Conservation (phyloP, 2,329 filamentous ascomycete genomes). For the Chrysoporthe puriensis region DNA sequence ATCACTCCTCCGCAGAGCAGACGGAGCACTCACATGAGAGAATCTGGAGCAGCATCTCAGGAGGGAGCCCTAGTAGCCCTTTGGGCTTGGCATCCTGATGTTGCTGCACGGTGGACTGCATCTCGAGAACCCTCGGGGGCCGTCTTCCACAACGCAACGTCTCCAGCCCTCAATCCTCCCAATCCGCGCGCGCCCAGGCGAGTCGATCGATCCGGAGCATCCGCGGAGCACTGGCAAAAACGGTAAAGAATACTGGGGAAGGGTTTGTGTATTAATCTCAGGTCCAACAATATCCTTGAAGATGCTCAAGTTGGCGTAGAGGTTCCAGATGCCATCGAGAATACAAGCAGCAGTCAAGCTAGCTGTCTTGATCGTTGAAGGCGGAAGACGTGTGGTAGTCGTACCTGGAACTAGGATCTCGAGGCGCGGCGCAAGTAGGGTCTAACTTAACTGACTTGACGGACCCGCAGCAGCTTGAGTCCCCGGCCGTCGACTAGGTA, state of each 20-base stretch:
- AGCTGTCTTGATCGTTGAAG: no score
- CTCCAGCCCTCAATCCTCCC: not conserved
- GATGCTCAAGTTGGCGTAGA: not conserved
- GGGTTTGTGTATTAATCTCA: not conserved
- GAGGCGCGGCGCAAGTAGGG: no score
- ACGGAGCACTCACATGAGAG: constrained; percentile 56
- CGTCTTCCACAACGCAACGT: not conserved
- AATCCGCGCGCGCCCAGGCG: not conserved
- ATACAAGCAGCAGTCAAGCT: no score
- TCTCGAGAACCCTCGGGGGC: constrained; percentile 6
- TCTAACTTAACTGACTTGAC: no score
- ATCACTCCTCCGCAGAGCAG: not conserved
- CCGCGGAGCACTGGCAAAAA: not conserved
- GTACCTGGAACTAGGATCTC: not conserved
- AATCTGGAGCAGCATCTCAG: constrained; percentile 67
- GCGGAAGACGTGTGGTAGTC: no score
- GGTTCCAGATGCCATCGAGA: no score
- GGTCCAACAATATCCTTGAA: not conserved
- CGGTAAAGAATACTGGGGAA: not conserved
- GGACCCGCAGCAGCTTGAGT: not conserved
- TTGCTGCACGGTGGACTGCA: not conserved
- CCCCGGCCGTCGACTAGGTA: not conserved
- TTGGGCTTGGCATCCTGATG: not conserved
- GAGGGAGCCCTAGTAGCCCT: constrained; percentile 51
- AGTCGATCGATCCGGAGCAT: not conserved